phyloP scores from a whole-genome alignment of 164 flowering plant species.

The Sextonia rubra region DNA sequence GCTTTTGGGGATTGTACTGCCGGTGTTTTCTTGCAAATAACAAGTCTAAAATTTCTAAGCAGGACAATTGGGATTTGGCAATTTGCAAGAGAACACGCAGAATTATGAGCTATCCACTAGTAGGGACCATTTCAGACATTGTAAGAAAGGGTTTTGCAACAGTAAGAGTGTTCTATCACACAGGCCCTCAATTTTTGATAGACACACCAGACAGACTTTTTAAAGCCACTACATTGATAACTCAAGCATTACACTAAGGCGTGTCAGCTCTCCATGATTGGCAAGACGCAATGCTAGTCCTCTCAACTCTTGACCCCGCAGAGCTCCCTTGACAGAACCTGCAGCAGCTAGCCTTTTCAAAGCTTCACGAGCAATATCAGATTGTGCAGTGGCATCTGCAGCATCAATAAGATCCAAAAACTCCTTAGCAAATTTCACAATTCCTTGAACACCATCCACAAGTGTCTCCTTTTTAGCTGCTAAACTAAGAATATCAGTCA shows the following conservation, averaged over 20 bases:
- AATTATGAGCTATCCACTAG: no score
- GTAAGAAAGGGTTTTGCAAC: neutral
- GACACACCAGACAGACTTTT: neutral
- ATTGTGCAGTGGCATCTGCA: conserved; percentile 97
- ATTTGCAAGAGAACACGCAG: no score
- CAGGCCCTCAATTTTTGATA: neutral
- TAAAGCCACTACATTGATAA: neutral
- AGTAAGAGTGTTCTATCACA: neutral
- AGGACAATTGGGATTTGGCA: no score
- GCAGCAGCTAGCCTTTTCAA: conserved; percentile 91
- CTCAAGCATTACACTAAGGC: conserved; percentile 54
- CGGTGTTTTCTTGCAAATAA: no score
- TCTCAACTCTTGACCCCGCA: conserved; percentile 75
- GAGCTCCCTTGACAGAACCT: conserved; percentile 91
- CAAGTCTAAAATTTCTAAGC: no score
- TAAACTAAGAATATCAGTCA: conserved; percentile 75
- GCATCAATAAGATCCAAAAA: conserved; percentile 96
- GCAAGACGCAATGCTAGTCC: conserved; percentile 90
- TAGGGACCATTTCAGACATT: neutral
- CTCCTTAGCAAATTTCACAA: conserved; percentile 83
- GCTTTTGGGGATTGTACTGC: no score
- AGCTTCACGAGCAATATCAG: conserved; percentile 96
- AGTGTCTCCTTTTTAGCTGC: conserved; percentile 68
- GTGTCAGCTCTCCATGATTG: conserved; percentile 95
- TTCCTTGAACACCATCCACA: conserved; percentile 90